Conservation (phyloP, 257 asterid species). For the Henckelia pumila region DNA sequence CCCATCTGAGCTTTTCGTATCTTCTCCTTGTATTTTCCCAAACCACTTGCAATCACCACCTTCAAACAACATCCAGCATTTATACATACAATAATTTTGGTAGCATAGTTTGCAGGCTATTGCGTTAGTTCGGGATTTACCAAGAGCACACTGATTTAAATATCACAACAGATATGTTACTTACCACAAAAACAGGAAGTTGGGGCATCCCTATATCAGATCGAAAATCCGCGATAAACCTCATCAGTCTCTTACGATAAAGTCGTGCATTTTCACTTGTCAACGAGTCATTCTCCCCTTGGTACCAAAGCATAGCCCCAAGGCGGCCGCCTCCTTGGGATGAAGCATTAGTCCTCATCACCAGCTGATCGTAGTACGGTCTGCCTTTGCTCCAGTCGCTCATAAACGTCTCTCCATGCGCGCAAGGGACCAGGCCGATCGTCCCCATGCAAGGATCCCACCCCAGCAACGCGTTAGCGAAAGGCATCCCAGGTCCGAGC, state of each 20-base stretch:
- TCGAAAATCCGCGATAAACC: too few relatives aligned
- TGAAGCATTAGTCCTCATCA: constrained; percentile 27
- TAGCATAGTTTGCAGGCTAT: too few relatives aligned
- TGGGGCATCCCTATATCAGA: constrained; percentile 23
- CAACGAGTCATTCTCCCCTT: constrained; percentile 35
- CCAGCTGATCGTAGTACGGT: constrained; percentile 27
- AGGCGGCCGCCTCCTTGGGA: not conserved
- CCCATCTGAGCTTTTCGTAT: constrained; percentile 39
- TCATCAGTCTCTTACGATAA: too few relatives aligned
- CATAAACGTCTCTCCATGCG: constrained; percentile 37
- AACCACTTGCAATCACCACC: constrained; percentile 20
- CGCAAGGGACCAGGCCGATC: constrained; percentile 44
- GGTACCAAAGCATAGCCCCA: constrained; percentile 41
- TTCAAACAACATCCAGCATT: constrained; percentile 3
- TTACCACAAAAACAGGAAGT: constrained; percentile 29
- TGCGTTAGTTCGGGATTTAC: too few relatives aligned
- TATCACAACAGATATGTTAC: too few relatives aligned
- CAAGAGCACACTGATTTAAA: too few relatives aligned
- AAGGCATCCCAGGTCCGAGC: constrained; percentile 41
- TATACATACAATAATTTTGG: too few relatives aligned
- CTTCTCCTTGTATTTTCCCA: constrained; percentile 25
- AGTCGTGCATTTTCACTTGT: too few relatives aligned
- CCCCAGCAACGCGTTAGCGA: constrained; percentile 30
- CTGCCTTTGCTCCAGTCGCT: constrained; percentile 34
- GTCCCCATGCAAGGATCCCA: constrained; percentile 9